Percentiles rank a stretch among this genome's conserved stretches.
Conservation (phyloP, 805 yeast genomes). For the Pichia occidentalis region DNA sequence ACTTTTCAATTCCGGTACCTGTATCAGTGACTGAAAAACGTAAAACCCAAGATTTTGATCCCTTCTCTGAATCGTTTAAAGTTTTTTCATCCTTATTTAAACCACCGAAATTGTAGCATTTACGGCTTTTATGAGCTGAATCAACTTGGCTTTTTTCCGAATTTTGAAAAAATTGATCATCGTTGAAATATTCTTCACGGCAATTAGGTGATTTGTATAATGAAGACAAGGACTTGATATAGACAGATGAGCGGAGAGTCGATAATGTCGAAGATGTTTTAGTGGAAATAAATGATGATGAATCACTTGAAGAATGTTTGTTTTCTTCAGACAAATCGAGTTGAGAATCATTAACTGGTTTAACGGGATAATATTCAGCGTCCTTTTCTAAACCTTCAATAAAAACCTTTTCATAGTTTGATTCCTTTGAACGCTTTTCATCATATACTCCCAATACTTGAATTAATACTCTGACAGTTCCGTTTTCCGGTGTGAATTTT, state of each 20-base stretch:
- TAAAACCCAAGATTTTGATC: slow-evolving; percentile 49
- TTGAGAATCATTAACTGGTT: slow-evolving; percentile 4
- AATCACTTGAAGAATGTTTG: slow-evolving; percentile 1
- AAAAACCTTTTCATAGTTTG: slow-evolving; percentile 40
- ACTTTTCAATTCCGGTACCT: slow-evolving; percentile 89
- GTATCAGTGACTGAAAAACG: slow-evolving; percentile 79
- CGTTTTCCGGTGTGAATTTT: slow-evolving; percentile 89
- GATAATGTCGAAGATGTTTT: slow-evolving; percentile 17
- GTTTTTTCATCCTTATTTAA: slow-evolving; percentile 14
- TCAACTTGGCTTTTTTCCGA: slow-evolving; percentile 20
- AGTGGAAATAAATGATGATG: slow-evolving; percentile 3
- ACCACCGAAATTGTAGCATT: slow-evolving; percentile 18
- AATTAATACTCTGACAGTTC: slow-evolving; percentile 62
- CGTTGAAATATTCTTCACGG: slow-evolving; percentile 16
- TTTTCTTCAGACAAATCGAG: too few species aligned
- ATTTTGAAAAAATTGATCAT: slow-evolving; percentile 13
- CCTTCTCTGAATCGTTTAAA: slow-evolving; percentile 25
- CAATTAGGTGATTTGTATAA: slow-evolving; percentile 28
- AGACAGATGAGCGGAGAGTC: slow-evolving; percentile 27
- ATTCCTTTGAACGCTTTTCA: slow-evolving; percentile 37
- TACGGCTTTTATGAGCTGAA: slow-evolving; percentile 13
- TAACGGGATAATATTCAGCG: slow-evolving; percentile 11
- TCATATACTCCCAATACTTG: slow-evolving; percentile 69
- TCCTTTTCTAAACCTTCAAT: slow-evolving; percentile 26
- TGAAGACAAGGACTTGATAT: slow-evolving; percentile 38